Evolutionary conservation across 2,329 filamentous ascomycete species (phyloP), one percentile per base, ranked within the genome.

Genomic region (Fusarium fracticaudum): DNA sequence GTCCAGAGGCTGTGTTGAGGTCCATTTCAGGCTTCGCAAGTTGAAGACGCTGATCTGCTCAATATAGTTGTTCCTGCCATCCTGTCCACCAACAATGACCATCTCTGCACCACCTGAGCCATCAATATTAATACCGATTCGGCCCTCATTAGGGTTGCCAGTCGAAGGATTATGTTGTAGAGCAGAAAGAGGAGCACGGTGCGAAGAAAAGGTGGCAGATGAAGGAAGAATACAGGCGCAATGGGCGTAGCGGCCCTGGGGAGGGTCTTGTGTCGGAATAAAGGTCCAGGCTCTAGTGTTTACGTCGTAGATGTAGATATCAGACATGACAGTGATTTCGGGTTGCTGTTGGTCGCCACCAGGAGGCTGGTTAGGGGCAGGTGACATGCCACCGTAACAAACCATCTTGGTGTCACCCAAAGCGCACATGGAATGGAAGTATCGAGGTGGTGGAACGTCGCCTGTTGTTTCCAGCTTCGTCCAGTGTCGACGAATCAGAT

Each of bases 21-120:
- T 98, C 96, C 96, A 99, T 83, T 96, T 97, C 68, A 98, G 85
- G 81, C 94, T 98, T 55, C 96, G 91, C 33, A 99, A 86, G 79
- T 99, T 99, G 86, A 99, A 99, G 6, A 99, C 94, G 80, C 95
- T 98, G 73, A 99, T 97, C 83, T 99, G 95, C 83, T 99, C 96
- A 76, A 99, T 99, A 80, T 99, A 99, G 81, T 98, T 95, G 81
- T 99, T 99, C n/a, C 93, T 92, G 61, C 94, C 96, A 80, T 99
- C 96, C 82, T 99, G 96, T 0, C 96, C 96, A 69, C 96, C 96
- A 13, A 98, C 95, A 20, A 99, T 92, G 11, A 99, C 90, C 96
- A 99, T 98, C 82, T 99, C 96, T 4, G 96, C 94, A 38, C 96
- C 96, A 22, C 96, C 96, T 26, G 91, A 91, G 2, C 96, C 96